A percentile compares a stretch with the other conserved stretches of the same genome.
phyloP scores from a whole-genome alignment of 176 grass and related monocot genomes.

The Cymbopogon citratus region DNA sequence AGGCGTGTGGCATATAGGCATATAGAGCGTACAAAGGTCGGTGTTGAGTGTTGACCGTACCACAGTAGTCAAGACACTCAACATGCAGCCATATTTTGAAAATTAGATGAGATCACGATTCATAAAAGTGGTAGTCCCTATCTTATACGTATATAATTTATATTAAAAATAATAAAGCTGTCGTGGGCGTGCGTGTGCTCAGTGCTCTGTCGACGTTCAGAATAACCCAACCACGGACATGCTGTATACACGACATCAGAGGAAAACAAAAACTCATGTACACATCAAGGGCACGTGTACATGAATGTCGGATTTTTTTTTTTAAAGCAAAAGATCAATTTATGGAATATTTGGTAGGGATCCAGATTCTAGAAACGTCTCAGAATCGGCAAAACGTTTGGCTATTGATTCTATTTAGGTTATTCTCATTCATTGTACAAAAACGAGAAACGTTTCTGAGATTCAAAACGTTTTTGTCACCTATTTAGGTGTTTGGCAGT shows the following conservation, averaged over 20 bases:
- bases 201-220: neutral
- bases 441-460: too few relatives aligned
- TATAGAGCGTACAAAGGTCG: neutral
- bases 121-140: neutral
- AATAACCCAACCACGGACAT: conserved; percentile 8
- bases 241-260: neutral
- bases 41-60: neutral
- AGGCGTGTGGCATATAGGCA: neutral
- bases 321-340: too few relatives aligned
- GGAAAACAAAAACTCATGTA: neutral
- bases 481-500: too few relatives aligned
- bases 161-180: neutral
- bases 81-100: neutral
- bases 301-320: too few relatives aligned
- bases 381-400: too few relatives aligned
- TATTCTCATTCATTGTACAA: too few relatives aligned
- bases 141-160: too few relatives aligned
- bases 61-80: neutral
- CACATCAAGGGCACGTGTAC: neutral
- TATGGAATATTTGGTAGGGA: too few relatives aligned
- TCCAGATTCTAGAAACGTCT: too few relatives aligned
- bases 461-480: too few relatives aligned
- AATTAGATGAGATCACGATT: neutral
- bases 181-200: neutral
- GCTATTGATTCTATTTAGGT: too few relatives aligned